Percentiles rank a stretch among this genome's conserved stretches.
Evolutionary conservation across 352 stramenopile species (phyloP).

Genomic region (Blastocystis sp.): DNA sequence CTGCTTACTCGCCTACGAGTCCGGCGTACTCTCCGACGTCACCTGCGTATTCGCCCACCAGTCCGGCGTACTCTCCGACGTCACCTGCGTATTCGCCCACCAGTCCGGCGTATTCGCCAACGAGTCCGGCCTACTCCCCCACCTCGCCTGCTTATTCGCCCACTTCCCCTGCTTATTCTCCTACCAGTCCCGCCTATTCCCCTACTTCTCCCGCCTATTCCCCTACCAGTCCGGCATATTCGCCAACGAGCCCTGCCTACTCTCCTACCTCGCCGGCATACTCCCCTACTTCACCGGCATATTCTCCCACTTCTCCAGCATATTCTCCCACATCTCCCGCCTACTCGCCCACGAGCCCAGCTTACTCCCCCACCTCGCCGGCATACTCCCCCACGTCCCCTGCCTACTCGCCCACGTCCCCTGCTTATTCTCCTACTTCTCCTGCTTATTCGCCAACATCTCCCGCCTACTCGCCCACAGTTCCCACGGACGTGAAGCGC

Average conservation of each 20-base stretch:
- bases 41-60: conserved; percentile 78
- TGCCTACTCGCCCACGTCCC: conserved; percentile 81
- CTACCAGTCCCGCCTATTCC: conserved; percentile 72
- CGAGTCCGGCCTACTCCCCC: conserved; percentile 72
- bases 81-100: conserved; percentile 57
- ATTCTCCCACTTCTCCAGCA: conserved; percentile 81
- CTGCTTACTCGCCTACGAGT: conserved; percentile 77
- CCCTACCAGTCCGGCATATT: conserved; percentile 75
- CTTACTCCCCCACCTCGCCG: conserved; percentile 77
- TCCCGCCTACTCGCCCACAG: conserved; percentile 78
- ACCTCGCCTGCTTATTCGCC: conserved; percentile 79
- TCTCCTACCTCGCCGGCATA: conserved; percentile 79
- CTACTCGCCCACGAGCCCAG: conserved; percentile 77
- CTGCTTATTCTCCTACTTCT: conserved; percentile 83
- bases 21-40: conserved; percentile 79
- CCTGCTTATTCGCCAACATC: conserved; percentile 78
- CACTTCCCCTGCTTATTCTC: conserved; percentile 24
- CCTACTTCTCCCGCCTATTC: conserved; percentile 77
- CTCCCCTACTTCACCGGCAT: conserved; percentile 83
- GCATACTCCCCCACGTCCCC: conserved; percentile 74
- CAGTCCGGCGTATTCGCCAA: conserved; percentile 53
- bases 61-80: conserved; percentile 73
- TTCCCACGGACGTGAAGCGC: conserved; percentile 73
- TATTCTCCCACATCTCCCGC: conserved; percentile 76
- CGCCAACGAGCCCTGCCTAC: conserved; percentile 76